These are phyloP conservation scores for Firmiana major DNA, from an alignment of 345 rosid species.

Conservation along the genomic window DNA sequence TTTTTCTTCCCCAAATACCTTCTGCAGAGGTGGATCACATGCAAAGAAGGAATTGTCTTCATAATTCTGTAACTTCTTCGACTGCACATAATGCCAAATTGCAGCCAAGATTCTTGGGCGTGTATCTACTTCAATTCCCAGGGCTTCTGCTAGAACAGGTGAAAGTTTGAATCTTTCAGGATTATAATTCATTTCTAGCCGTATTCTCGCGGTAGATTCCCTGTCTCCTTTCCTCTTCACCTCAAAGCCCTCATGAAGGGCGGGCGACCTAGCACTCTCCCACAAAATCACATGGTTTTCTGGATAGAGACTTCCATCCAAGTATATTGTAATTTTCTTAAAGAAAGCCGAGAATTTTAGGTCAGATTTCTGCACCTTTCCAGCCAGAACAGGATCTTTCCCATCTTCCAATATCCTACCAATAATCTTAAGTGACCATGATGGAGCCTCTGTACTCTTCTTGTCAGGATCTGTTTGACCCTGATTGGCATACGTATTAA, in stretches of 20 bases:
- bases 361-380: constrained; percentile 26
- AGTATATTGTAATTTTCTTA: constrained; percentile 52
- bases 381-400: constrained; percentile 45
- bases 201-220: constrained; percentile 49
- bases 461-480: constrained; percentile 27
- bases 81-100: constrained; percentile 56
- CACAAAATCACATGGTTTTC: constrained; percentile 53
- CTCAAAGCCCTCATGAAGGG: constrained; percentile 58
- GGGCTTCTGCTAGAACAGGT: constrained; percentile 40
- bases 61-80: constrained; percentile 43
- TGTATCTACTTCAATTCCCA: constrained; percentile 52
- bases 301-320: constrained; percentile 53
- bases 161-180: constrained; percentile 57
- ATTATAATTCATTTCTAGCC: constrained; percentile 51
- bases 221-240: constrained; percentile 59
- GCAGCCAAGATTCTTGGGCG: constrained; percentile 46
- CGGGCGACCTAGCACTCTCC: constrained; percentile 54
- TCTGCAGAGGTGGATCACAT: constrained; percentile 51
- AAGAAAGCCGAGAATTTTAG: constrained; percentile 54
- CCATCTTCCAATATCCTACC: constrained; percentile 62
- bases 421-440: constrained; percentile 54
- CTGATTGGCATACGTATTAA: constrained; percentile 48
- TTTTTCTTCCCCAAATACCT: constrained; percentile 57
- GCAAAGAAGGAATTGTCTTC: constrained; percentile 42
- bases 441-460: constrained; percentile 30